A percentile compares a stretch with the other conserved stretches of the same genome.
phyloP scores from a whole-genome alignment of 345 rosid genomes.

The Ricinus communis region DNA sequence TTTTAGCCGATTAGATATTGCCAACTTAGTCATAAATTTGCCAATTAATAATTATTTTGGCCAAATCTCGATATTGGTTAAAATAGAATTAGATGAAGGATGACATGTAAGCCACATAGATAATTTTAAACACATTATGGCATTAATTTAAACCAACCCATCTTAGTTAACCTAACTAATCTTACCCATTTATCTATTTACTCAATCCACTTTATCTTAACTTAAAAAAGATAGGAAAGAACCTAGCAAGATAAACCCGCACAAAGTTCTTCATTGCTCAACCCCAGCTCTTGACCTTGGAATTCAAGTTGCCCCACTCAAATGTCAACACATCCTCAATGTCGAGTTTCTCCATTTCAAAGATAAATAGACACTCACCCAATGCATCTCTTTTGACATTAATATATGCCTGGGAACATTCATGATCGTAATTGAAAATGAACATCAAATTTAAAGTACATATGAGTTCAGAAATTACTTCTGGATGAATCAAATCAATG shows the following conservation, averaged over 20 bases:
- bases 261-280: constrained; percentile 62
- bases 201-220: too few relatives aligned
- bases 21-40: too few relatives aligned
- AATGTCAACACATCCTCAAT: constrained; percentile 79
- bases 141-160: too few relatives aligned
- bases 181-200: too few relatives aligned
- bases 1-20: too few relatives aligned
- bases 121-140: too few relatives aligned
- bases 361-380: constrained; percentile 69
- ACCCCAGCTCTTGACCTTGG: constrained; percentile 87
- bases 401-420: constrained; percentile 71
- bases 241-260: constrained; percentile 66
- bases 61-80: too few relatives aligned
- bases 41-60: too few relatives aligned
- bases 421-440: constrained; percentile 58
- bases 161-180: too few relatives aligned
- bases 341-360: constrained; percentile 80
- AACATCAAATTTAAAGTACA: constrained; percentile 69
- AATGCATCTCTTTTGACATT: constrained; percentile 64
- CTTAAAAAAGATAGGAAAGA: too few relatives aligned
- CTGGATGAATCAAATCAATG: constrained; percentile 68
- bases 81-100: too few relatives aligned
- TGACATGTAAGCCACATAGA: too few relatives aligned
- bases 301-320: constrained; percentile 73
- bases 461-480: constrained; percentile 62